Evolutionary conservation across 371 early-diverging fungal species (phyloP), one percentile per base, ranked within the genome.

Genomic region (Actinomortierella ambigua): DNA sequence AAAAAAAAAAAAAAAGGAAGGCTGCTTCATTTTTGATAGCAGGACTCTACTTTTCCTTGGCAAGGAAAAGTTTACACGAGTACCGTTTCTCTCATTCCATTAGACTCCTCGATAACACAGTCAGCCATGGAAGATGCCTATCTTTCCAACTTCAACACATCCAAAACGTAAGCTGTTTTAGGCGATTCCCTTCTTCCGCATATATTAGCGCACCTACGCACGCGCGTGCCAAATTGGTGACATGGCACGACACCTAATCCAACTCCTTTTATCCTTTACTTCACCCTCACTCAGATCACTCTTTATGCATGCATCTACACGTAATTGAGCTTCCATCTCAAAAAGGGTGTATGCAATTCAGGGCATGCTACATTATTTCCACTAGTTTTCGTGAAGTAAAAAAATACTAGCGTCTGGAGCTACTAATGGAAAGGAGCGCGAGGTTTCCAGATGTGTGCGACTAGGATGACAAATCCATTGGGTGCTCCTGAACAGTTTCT

Each of bases 51-150:
- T 43, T 43, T 34, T 2, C 3, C 7, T 7, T 17, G 27, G 23
- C 9, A 42, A 24, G 39, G 20, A 24, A 46, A 46, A 8, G 41
- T 15, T 18, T 28, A 15, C 47, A 39, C 14, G 13, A 0, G 0
- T 2, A 17, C 40, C 23, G 5, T 29, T n/a, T 15, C 29, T 9
- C 22, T 26, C 41, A 3, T 27, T 59, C 48, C 40, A 17, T 28
- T 62, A 77, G 85, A 86, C 52, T 79, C 86, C 8, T 85, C 86
- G 13, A 76, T 86, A 9, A 86, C 86, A 1, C 83, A 81, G 54
- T 86, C 86, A 1, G 86, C 86, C 4, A 61, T 86, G 65, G 86
- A 86, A 46, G 86, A 86, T 53, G 86, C 85, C 0, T 81, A 82
- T 42, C 44, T 86, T 29, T 84, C 85, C 13, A 83, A 83, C 23